phyloP scores from a whole-genome alignment of 106 monocot species.

The Platanthera zijinensis region DNA sequence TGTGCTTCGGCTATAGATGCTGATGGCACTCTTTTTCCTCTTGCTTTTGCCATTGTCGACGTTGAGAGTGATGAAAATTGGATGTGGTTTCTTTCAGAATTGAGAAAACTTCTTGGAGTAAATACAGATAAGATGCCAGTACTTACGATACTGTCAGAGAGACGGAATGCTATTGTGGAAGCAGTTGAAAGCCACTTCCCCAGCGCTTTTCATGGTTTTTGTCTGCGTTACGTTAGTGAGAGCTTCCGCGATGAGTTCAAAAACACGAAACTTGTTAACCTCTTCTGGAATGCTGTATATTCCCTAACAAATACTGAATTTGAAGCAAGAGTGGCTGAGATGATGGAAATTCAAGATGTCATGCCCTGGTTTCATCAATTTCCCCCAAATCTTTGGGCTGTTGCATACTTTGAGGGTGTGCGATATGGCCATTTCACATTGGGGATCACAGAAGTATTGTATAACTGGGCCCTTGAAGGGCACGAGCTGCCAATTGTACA shows the following conservation, averaged over 20 bases:
- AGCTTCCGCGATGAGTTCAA: slow-evolving; percentile 97
- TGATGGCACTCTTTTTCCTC: slow-evolving; percentile 54
- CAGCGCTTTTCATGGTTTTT: slow-evolving; percentile 80
- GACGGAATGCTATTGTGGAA: slow-evolving; percentile 55
- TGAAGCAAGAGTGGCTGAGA: slow-evolving; percentile 70
- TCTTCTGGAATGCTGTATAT: slow-evolving; percentile 95
- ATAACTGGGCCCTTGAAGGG: slow-evolving; percentile 86
- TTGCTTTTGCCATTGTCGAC: slow-evolving; percentile 91
- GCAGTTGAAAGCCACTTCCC: slow-evolving; percentile 89
- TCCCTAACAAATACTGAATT: slow-evolving; percentile 77
- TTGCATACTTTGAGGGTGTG: slow-evolving; percentile 85
- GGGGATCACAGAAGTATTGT: slow-evolving; percentile 67
- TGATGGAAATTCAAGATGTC: slow-evolving; percentile 90
- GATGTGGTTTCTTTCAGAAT: slow-evolving; percentile 96
- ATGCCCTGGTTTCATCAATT: slow-evolving; percentile 70
- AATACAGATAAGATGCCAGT: slow-evolving; percentile 95
- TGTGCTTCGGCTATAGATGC: slow-evolving; percentile 94
- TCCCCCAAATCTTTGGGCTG: slow-evolving; percentile 89
- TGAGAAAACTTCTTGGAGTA: slow-evolving; percentile 79
- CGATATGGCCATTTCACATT: slow-evolving; percentile 78
- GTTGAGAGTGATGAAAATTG: slow-evolving; percentile 88
- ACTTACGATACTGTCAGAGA: slow-evolving; percentile 80
- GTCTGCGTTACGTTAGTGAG: slow-evolving; percentile 80
- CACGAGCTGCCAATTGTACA: slow-evolving; percentile 96
- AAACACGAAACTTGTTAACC: slow-evolving; percentile 87